A percentile compares a stretch with the other conserved stretches of the same genome.
Conservation (phyloP, 352 stramenopile species). For the Hyaloperonospora arabidopsidis region DNA sequence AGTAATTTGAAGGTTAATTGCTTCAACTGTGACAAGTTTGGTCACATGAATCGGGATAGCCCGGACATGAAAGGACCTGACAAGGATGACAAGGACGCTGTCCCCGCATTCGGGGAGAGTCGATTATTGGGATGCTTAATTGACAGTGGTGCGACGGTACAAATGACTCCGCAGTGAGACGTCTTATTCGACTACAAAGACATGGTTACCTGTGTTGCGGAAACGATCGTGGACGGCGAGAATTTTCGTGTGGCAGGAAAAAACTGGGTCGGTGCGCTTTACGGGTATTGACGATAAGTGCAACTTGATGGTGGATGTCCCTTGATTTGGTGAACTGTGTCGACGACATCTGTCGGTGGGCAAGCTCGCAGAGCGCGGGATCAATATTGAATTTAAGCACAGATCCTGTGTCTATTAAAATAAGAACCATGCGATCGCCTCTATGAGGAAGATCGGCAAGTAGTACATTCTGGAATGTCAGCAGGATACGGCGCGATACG, state of each 20-base stretch:
- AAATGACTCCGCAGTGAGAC: background rate
- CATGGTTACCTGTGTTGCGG: background rate
- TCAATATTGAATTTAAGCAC: background rate
- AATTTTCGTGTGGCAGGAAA: background rate
- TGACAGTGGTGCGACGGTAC: background rate
- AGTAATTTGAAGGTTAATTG: background rate
- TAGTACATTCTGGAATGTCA: slow-evolving; percentile 15
- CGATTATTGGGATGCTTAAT: background rate
- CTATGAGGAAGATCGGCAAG: slow-evolving; percentile 1
- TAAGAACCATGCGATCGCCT: too few species aligned
- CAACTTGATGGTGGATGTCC: background rate
- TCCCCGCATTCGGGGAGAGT: background rate
- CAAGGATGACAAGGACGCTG: background rate
- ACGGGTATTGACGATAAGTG: background rate
- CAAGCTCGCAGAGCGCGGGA: background rate
- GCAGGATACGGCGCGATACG: background rate
- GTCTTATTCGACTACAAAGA: background rate
- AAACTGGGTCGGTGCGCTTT: background rate
- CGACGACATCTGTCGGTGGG: slow-evolving; percentile 10
- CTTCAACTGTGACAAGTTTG: slow-evolving; percentile 1
- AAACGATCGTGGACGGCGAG: background rate
- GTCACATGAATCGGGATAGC: background rate
- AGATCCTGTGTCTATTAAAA: background rate
- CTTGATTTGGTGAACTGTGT: slow-evolving; percentile 10
- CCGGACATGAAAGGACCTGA: background rate